phyloP scores from a whole-genome alignment of 345 rosid genomes.

The Sonneratia alba region DNA sequence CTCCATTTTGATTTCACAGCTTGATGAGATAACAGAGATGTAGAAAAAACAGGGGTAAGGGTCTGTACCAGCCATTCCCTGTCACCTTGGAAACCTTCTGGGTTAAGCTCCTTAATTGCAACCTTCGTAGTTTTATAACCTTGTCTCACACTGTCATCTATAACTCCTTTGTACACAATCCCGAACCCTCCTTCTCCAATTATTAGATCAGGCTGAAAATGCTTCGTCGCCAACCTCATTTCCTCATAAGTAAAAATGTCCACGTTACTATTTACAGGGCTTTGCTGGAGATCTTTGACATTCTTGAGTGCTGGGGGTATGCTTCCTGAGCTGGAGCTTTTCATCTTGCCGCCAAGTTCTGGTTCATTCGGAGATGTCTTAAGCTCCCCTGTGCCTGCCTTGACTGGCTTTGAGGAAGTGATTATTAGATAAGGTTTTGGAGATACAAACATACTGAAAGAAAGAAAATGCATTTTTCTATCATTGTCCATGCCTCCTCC shows the following conservation, averaged over 20 bases:
- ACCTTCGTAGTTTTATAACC: constrained; percentile 54
- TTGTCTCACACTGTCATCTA: constrained; percentile 54
- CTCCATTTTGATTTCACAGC: background rate
- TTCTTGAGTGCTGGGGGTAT: constrained; percentile 33
- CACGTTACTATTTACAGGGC: constrained; percentile 57
- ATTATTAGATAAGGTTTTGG: background rate
- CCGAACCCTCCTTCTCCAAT: constrained; percentile 98
- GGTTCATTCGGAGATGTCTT: constrained; percentile 8
- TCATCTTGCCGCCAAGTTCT: constrained; percentile 1
- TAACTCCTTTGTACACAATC: constrained; percentile 73
- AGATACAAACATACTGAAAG: background rate
- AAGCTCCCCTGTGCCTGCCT: constrained; percentile 15
- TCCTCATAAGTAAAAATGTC: constrained; percentile 77
- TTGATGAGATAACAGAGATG: background rate
- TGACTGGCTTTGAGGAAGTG: background rate
- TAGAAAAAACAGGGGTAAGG: constrained; percentile 4
- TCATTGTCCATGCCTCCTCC: background rate
- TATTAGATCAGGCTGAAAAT: constrained; percentile 71
- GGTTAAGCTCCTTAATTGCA: constrained; percentile 91
- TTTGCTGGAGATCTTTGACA: constrained; percentile 66
- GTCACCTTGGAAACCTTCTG: constrained; percentile 90
- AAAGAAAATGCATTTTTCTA: background rate
- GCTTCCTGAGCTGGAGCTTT: constrained; percentile 11
- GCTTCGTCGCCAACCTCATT: constrained; percentile 77
- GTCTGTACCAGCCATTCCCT: constrained; percentile 90